Base-by-base conservation (phyloP, 495 filamentous ascomycete genomes). In the Chaetomium cochliodes region DNA sequence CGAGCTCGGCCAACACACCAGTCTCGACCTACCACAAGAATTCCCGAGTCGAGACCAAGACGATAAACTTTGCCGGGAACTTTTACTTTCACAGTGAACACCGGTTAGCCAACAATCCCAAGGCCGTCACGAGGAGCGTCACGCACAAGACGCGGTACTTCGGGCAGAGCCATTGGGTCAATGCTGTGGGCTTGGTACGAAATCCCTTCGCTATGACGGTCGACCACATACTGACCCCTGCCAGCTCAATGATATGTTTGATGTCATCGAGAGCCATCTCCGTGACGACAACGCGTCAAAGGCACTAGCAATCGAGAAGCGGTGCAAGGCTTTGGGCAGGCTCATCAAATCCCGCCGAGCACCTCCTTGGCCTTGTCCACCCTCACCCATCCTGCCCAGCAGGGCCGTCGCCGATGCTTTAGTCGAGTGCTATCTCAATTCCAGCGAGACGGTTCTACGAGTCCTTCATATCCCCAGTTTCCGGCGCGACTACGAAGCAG, bases 381-480 rank as follows among this genome's bases (percentile, higher is more conserved):
- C 63, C 3, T 63, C 63, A 5, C 25, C 49, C 0, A 52, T 72
- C 1, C 63, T 88, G 7, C 86, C 85, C 11, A 64, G 75, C 0
- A 81, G 78, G 64, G 76, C 74, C 1, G 63, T 85, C 28, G 74
- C 80, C 3, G 81, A 85, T 51, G 72, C 72, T 7, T 71, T 85
- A 1, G 70, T 85, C 16, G 67, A 77, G 11, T 69, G 80, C 18
- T 84, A 83, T 65, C 69, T 83, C 18, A 65, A 73, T n/a, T 79
- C 80, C 8, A 78, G 68, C 26, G 83, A 84, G 61, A 74, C 77
- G 3, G 63, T 81, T 13, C 70, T 85, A 69, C 80, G 85, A 11
- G 77, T 88, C 20, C 53, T 88, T 12, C 86, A 88, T 63, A 69
- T 85, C n/a, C 85, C 86, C 0, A 76, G 77, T 0, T 88, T 83